Evolutionary conservation across 2,329 filamentous ascomycete species (phyloP).

Genomic region (Venturia carpophila): DNA sequence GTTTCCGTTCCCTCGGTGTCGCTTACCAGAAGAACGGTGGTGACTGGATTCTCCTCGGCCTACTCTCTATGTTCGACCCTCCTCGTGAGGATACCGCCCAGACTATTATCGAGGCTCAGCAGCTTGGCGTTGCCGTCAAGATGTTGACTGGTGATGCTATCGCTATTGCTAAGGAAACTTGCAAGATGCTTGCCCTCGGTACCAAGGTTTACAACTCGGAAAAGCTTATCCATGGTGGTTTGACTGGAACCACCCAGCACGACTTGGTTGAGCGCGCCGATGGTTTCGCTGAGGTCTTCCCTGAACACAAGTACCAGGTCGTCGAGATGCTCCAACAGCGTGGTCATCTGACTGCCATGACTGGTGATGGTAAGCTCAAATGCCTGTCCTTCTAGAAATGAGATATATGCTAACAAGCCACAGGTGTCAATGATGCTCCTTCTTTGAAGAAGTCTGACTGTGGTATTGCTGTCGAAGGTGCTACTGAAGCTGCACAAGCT

Average conservation of each 20-base stretch:
- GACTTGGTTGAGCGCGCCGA: slow-evolving; percentile 69
- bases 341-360: slow-evolving; percentile 67
- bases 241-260: slow-evolving; percentile 64
- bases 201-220: slow-evolving; percentile 78
- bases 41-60: slow-evolving; percentile 65
- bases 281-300: slow-evolving; percentile 67
- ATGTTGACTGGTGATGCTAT: slow-evolving; percentile 77
- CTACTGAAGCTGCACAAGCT: slow-evolving; percentile 64
- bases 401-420: slow-evolving; percentile 20
- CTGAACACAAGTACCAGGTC: slow-evolving; percentile 69
- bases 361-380: slow-evolving; percentile 51
- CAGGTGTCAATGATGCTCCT: slow-evolving; percentile 61
- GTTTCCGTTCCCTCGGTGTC: slow-evolving; percentile 73
- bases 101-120: slow-evolving; percentile 68
- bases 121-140: slow-evolving; percentile 70
- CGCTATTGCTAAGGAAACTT: slow-evolving; percentile 73
- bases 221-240: slow-evolving; percentile 67
- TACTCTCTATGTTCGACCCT: slow-evolving; percentile 74
- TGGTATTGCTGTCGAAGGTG: slow-evolving; percentile 65
- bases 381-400: background rate
- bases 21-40: slow-evolving; percentile 70
- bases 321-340: slow-evolving; percentile 69
- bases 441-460: slow-evolving; percentile 68
- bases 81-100: slow-evolving; percentile 71
- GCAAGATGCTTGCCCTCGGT: slow-evolving; percentile 71